phyloP scores from a whole-genome alignment of 2,329 filamentous ascomycete species.

The Fonsecaea pugnacius region DNA sequence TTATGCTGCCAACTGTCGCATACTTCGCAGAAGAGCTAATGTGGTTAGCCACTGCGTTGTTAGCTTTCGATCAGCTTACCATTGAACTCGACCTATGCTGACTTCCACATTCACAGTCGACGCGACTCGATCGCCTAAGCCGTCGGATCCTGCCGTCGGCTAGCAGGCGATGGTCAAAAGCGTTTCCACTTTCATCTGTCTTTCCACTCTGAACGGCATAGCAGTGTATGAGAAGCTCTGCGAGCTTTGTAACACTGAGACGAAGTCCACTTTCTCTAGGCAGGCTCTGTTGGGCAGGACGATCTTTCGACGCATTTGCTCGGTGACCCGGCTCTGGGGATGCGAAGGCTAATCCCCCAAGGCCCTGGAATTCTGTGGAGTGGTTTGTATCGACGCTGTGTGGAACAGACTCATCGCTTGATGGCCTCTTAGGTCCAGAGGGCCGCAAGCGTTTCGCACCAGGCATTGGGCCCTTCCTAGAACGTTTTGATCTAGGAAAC shows the following conservation, averaged over 20 bases:
- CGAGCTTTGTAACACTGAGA: conserved; percentile 20
- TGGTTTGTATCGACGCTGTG: not conserved
- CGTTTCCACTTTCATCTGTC: not conserved
- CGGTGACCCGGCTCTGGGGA: not conserved
- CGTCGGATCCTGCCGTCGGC: conserved; percentile 21
- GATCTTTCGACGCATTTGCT: not conserved
- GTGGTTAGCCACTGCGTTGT: conserved; percentile 4
- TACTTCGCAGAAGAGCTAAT: conserved; percentile 25
- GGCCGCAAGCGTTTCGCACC: conserved; percentile 17
- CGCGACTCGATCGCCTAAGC: conserved; percentile 1
- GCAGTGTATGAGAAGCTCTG: conserved; percentile 27
- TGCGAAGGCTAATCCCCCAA: not conserved
- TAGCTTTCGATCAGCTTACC: conserved; percentile 9
- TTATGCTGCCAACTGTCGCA: conserved; percentile 29
- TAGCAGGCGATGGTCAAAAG: conserved; percentile 22
- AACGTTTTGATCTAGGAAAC: conserved; percentile 20
- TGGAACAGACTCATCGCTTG: not conserved
- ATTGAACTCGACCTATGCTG: conserved; percentile 7
- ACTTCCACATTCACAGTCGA: conserved; percentile 30
- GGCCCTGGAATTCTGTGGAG: not conserved
- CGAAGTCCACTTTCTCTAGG: not conserved
- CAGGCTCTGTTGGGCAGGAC: not conserved
- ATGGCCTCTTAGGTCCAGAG: not conserved
- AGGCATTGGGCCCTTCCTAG: not conserved
- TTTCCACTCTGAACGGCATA: conserved; percentile 21